Evolutionary conservation across 2,329 filamentous ascomycete species (phyloP).

Genomic region (Arthroderma sp.): DNA sequence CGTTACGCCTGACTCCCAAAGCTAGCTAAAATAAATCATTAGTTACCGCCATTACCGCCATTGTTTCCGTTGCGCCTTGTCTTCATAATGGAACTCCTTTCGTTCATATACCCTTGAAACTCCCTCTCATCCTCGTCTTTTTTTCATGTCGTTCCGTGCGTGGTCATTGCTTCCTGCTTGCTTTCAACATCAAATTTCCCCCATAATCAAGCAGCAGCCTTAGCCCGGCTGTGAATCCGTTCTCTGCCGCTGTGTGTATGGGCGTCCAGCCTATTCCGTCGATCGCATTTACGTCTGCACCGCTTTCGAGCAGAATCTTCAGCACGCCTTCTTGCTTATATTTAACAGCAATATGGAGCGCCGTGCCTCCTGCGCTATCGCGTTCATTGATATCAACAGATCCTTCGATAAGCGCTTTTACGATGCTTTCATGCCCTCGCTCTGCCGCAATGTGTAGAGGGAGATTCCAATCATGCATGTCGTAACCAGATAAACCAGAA

Average conservation of each 20-base stretch:
- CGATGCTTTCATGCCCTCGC: neutral
- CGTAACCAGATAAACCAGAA: too few relatives aligned
- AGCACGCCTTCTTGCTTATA: neutral
- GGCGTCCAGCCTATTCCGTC: constrained; percentile 2
- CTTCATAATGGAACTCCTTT: too few relatives aligned
- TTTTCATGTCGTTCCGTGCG: too few relatives aligned
- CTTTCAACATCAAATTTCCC: too few relatives aligned
- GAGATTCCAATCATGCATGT: neutral
- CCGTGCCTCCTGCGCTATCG: constrained; percentile 1
- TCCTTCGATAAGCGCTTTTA: neutral
- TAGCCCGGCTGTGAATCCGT: neutral
- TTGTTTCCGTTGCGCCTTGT: too few relatives aligned
- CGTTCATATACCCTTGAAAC: too few relatives aligned
- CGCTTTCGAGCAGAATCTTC: neutral
- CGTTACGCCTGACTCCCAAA: too few relatives aligned
- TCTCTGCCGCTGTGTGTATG: constrained; percentile 4
- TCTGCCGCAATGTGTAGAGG: neutral
- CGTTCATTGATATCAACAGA: neutral
- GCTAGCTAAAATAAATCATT: too few relatives aligned
- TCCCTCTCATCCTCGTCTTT: too few relatives aligned
- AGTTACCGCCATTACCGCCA: too few relatives aligned
- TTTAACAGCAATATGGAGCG: constrained; percentile 3
- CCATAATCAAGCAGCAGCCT: too few relatives aligned
- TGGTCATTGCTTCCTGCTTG: too few relatives aligned
- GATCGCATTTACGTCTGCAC: neutral